Evolutionary conservation across 1,139 yeast species (phyloP), one percentile per base, ranked within the genome.

Genomic region (Zhuliangozyma blackwelliae): DNA sequence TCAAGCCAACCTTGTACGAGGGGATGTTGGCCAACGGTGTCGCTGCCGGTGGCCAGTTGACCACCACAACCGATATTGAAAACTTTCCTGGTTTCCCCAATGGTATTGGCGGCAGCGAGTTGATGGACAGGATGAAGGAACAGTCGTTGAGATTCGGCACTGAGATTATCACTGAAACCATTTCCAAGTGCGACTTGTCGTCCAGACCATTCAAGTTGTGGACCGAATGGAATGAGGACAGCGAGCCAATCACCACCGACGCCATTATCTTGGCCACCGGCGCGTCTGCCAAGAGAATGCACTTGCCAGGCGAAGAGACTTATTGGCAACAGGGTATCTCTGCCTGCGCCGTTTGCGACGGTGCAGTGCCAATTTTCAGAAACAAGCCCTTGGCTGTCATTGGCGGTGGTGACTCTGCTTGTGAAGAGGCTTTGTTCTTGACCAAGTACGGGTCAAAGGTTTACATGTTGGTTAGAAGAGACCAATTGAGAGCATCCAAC

Each of bases 321-420:
- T 92, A 92, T 78, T 92, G 98, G 98, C 98, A 92, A 73, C 87
- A 85, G 62, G 98, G 98, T 62, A 92, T 92, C 51, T 86, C 96
- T 48, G 98, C 98, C 16, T 92, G 98, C 75, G 98, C 98, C 35
- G 98, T 92, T 44, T 92, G 98, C 70, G 98, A 92, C 60, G 98
- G 98, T 64, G 98, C 98, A 27, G 96, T 92, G 32, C 98, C 98
- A 54, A 89, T 92, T 55, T 92, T 92, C 74, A 84, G 97, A 75
- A 86, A 92, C 74, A 86, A 89, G 67, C 97, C 98, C 30, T 77
- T 92, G 57, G 97, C 96, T 12, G 98, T 92, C 40, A 72, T 92
- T 52, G 98, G 98, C 45, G 98, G 98, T 51, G 98, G 98, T 62
- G 98, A 92, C 65, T 89, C 97, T 47, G 98, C 98, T 23, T 95